These are phyloP conservation scores for Prunus campanulata DNA, from an alignment of 306 rosid genomes.

Conservation along the genomic window DNA sequence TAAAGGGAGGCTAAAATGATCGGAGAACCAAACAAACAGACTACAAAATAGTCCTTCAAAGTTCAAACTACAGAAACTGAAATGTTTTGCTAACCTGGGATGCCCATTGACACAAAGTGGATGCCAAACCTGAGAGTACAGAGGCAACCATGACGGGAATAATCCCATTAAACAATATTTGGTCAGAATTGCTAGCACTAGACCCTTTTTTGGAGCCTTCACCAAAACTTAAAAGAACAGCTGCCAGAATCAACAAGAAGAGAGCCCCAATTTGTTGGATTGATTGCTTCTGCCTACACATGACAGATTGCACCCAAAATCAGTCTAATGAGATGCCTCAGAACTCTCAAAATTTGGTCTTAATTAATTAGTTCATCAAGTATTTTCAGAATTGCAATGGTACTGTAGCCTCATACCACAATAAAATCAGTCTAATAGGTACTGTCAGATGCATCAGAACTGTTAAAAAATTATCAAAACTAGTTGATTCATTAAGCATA, in stretches of 20 bases:
- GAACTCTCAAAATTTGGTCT: neutral
- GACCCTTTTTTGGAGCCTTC: constrained; percentile 87
- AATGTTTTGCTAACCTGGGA: constrained; percentile 71
- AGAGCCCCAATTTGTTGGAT: constrained; percentile 92
- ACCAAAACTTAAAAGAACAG: constrained; percentile 85
- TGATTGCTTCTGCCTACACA: constrained; percentile 86
- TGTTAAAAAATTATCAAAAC: neutral
- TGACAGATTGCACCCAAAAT: neutral
- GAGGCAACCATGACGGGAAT: constrained; percentile 89
- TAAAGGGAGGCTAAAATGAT: constrained; percentile 23
- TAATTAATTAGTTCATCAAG: neutral
- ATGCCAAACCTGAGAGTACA: constrained; percentile 93
- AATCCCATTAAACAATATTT: constrained; percentile 75
- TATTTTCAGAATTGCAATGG: neutral
- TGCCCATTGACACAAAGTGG: constrained; percentile 97
- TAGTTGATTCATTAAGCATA: neutral
- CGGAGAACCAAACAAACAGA: constrained; percentile 8
- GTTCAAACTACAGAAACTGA: constrained; percentile 9
- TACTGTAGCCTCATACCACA: neutral
- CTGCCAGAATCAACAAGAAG: constrained; percentile 77
- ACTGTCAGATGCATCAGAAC: neutral
- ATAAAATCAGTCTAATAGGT: neutral
- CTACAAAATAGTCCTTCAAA: constrained; percentile 7
- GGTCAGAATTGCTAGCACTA: constrained; percentile 52
- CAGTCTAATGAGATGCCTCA: neutral